Conservation (phyloP, 2,329 filamentous ascomycete genomes). For the Paecilomyces fulvus region DNA sequence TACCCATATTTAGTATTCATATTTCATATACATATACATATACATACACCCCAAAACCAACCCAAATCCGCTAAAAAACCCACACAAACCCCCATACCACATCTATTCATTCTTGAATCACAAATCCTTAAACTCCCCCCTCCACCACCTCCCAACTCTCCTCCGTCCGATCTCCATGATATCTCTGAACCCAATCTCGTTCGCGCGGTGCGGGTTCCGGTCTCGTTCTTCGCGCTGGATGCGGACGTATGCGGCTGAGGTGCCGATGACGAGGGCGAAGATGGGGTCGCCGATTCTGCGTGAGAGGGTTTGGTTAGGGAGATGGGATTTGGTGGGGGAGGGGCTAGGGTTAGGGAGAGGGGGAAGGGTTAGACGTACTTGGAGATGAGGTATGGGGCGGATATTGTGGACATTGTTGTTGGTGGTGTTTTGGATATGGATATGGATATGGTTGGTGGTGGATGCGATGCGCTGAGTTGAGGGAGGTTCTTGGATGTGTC, state of each 20-base stretch:
- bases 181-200: conserved; percentile 22
- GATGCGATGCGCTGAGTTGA: background rate
- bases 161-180: conserved; percentile 21
- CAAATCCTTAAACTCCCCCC: conserved; percentile 27
- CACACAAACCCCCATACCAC: too few species aligned
- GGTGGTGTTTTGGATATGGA: background rate
- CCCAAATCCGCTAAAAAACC: too few species aligned
- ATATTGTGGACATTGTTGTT: conserved; percentile 9
- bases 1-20: too few species aligned
- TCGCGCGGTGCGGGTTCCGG: conserved; percentile 30
- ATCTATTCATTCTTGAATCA: conserved; percentile 11
- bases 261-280: conserved; percentile 46
- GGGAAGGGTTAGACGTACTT: conserved; percentile 20
- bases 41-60: too few species aligned
- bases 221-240: conserved; percentile 48
- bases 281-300: conserved; percentile 47
- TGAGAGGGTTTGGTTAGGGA: too few species aligned
- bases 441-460: background rate
- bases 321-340: conserved; percentile 3
- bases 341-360: conserved; percentile 1
- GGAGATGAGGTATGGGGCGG: conserved; percentile 32
- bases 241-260: conserved; percentile 44
- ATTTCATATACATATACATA: too few species aligned
- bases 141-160: conserved; percentile 32
- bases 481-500: too few species aligned